These are phyloP conservation scores for Boletellus sp. DNA, from an alignment of 768 basidiomycete genomes.

Conservation along the genomic window DNA sequence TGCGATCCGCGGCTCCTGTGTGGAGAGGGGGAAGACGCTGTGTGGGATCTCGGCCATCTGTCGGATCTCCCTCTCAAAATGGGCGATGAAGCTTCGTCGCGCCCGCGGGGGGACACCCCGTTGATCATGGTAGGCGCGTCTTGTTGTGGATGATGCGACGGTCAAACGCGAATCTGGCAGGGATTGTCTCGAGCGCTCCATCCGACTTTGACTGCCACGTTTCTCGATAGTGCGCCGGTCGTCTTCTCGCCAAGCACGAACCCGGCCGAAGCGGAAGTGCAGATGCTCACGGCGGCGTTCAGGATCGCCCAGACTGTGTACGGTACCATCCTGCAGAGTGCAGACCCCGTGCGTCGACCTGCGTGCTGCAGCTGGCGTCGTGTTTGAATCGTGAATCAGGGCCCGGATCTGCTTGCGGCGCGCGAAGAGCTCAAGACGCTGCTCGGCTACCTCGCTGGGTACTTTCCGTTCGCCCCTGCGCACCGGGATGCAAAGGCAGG, in stretches of 20 bases:
- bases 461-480: constrained; percentile 73
- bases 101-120: constrained; percentile 13
- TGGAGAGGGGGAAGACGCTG: constrained; percentile 8
- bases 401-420: constrained; percentile 20
- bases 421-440: constrained; percentile 54
- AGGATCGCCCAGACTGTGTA: constrained; percentile 62
- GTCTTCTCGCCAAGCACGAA: constrained; percentile 70
- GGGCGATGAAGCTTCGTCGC: constrained; percentile 13
- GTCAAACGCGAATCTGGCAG: constrained; percentile 34
- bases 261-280: constrained; percentile 57
- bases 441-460: constrained; percentile 70
- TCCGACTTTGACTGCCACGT: constrained; percentile 73
- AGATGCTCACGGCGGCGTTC: constrained; percentile 53
- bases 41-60: constrained; percentile 37
- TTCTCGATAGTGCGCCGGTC: constrained; percentile 81
- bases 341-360: constrained; percentile 33
- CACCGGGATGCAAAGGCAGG: constrained; percentile 56
- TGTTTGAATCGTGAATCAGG: constrained; percentile 20
- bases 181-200: constrained; percentile 72
- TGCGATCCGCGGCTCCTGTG: constrained; percentile 20
- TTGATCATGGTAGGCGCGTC: constrained; percentile 26
- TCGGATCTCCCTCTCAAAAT: constrained; percentile 19
- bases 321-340: constrained; percentile 46
- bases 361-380: not conserved
- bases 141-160: constrained; percentile 15